Evolutionary conservation across 257 asterid genomes (phyloP), one percentile per base, ranked within the genome.

Genomic region (Nicotiana tomentosiformis): DNA sequence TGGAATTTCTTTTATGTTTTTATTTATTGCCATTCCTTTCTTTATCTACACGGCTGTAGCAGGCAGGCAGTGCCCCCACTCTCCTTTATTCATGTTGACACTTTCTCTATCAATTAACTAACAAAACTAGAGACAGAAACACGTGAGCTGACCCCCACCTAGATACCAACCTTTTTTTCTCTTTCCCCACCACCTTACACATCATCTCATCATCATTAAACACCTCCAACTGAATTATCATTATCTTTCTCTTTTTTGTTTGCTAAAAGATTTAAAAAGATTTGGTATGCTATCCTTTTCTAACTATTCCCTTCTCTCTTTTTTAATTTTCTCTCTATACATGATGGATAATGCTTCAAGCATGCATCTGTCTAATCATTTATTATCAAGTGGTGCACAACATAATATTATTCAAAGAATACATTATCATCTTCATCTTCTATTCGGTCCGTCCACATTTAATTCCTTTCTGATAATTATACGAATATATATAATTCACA

Each of bases 111-210:
- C 33, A 46, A 33, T 72, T 49, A 69, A 37, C 46, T 64, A 60
- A 43, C 10, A 66, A 37, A 61, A 79, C 72, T 33, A 49, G 65
- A 80, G 87, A 84, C 89, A 89, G 12, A 84, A 84, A 87, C 88
- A 86, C 86, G 92, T 89, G 89, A 86, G 62, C 86, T 82, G 80
- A 83, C 83, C 77, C 77, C 66, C n/a, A 82, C 86, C 72, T 56
- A 78, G 26, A 74, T 51, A 74, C 64, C 43, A 74, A 51, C 62
- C 20, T 9, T 66, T 14, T 39, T 3, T 17, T 3, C 12, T 18
- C 8, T 17, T 43, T 43, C 30, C 76, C 56, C 15, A 72, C 62
- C 35, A 72, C 62, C 35, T 29, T 60, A 51, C 62, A 61, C 80
- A 68, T 79, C 81, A 84, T 69, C 81, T 57, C 69, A 80, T 84